These are phyloP conservation scores for Pouteria glomerata DNA, from an alignment of 148 eudicot genomes.

Conservation along the genomic window DNA sequence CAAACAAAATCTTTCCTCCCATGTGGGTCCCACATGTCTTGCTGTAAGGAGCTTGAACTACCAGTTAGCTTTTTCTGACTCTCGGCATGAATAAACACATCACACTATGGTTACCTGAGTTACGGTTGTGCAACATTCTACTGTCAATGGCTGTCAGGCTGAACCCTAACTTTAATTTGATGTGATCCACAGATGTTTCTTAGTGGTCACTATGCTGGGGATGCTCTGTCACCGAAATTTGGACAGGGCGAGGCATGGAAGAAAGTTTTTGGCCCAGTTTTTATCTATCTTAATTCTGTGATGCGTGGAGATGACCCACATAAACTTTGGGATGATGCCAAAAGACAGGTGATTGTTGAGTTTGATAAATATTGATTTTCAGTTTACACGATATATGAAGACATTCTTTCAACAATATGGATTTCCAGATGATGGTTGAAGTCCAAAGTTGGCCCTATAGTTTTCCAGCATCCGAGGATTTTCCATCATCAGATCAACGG, in stretches of 20 bases:
- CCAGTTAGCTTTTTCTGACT: neutral
- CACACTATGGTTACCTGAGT: neutral
- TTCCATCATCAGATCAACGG: constrained; percentile 57
- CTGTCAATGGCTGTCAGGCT: neutral
- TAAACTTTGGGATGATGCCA: constrained; percentile 88
- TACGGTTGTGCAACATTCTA: neutral
- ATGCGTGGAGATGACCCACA: constrained; percentile 48
- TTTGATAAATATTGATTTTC: constrained; percentile 11
- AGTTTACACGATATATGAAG: no score
- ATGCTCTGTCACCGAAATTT: constrained; percentile 61
- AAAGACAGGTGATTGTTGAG: no score
- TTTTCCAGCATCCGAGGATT: constrained; percentile 79
- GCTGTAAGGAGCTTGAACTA: constrained; percentile 39
- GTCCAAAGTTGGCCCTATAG: constrained; percentile 78
- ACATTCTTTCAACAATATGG: neutral
- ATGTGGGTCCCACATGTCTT: constrained; percentile 74
- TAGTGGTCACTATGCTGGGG: constrained; percentile 83
- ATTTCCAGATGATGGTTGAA: constrained; percentile 42
- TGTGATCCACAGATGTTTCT: constrained; percentile 55
- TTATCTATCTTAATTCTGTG: constrained; percentile 65
- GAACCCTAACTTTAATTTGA: neutral
- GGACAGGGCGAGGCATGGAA: constrained; percentile 78
- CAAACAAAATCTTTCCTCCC: constrained; percentile 84
- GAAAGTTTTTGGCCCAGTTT: constrained; percentile 92
- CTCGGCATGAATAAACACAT: constrained; percentile 1